Percentiles rank a stretch among this genome's conserved stretches.
phyloP scores from a whole-genome alignment of 176 grass and related monocot species.

The Alopecurus myosuroides region DNA sequence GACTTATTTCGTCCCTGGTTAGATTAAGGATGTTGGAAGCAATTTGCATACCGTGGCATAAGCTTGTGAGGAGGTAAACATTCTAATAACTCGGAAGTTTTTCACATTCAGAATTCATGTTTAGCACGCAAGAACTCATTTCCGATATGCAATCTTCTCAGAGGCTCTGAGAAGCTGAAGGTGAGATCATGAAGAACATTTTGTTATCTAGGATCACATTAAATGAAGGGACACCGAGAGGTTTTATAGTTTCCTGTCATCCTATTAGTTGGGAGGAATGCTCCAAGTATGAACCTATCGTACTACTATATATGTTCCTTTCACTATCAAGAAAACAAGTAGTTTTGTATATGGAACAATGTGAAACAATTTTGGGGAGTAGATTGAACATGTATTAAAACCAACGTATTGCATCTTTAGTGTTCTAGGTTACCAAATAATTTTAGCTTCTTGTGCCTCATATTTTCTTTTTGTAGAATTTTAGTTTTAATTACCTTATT shows the following conservation, averaged over 20 bases:
- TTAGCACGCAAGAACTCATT: slow-evolving; percentile 25
- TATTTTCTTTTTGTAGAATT: slow-evolving; percentile 7
- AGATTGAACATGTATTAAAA: slow-evolving; percentile 1
- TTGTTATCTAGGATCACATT: slow-evolving; percentile 78
- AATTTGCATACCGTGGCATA: slow-evolving; percentile 63
- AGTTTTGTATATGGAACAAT: not conserved
- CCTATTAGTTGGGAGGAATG: slow-evolving; percentile 1
- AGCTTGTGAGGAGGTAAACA: slow-evolving; percentile 87
- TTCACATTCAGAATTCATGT: slow-evolving; percentile 11
- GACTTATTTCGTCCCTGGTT: slow-evolving; percentile 37
- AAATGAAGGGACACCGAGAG: slow-evolving; percentile 95
- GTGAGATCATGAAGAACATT: slow-evolving; percentile 98
- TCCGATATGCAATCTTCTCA: slow-evolving; percentile 42
- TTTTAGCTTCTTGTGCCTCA: not conserved
- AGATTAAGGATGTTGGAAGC: slow-evolving; percentile 85
- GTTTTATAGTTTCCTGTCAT: slow-evolving; percentile 24
- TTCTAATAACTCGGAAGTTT: slow-evolving; percentile 19
- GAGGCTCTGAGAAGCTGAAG: slow-evolving; percentile 90
- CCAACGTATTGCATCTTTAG: not conserved
- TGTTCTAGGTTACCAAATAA: slow-evolving; percentile 1
- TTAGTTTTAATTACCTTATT: slow-evolving; percentile 18
- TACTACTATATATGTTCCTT: not conserved
- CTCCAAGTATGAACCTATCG: not conserved
- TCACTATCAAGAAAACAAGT: slow-evolving; percentile 19
- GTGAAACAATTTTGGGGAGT: not conserved